Evolutionary conservation across 1,284 basidiomycete species (phyloP).

Genomic region (Phellinidium pouzarii): DNA sequence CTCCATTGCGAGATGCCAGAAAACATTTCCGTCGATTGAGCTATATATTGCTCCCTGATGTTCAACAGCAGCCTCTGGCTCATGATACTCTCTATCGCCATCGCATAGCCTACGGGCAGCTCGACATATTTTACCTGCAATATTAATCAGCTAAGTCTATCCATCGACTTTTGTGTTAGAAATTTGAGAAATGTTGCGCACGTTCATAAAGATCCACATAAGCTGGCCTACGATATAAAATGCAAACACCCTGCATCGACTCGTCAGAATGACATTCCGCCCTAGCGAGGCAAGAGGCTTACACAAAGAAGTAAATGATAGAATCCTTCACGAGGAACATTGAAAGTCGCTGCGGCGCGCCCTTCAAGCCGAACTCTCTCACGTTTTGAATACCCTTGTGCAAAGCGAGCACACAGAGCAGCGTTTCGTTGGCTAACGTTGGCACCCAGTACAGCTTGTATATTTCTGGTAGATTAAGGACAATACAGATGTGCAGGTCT

Average conservation of each 20-base stretch:
- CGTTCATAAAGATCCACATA: constrained; percentile 1
- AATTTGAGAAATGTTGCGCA: too few relatives aligned
- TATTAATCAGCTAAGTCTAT: too few relatives aligned
- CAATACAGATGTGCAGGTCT: constrained; percentile 2
- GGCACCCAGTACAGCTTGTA: constrained; percentile 11
- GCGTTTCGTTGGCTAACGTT: constrained; percentile 5
- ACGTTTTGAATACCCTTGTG: constrained; percentile 8
- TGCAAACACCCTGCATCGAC: constrained; percentile 4
- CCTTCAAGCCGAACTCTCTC: background rate
- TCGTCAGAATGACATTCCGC: background rate
- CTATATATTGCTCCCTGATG: constrained; percentile 4
- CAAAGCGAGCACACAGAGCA: constrained; percentile 7
- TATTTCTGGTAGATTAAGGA: background rate
- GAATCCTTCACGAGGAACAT: constrained; percentile 13
- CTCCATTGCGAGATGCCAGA: too few relatives aligned
- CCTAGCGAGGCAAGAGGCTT: background rate
- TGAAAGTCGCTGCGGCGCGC: background rate
- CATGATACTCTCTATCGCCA: constrained; percentile 12
- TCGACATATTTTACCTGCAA: constrained; percentile 6
- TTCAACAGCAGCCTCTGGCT: constrained; percentile 12
- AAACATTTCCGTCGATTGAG: too few relatives aligned
- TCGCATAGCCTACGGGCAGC: constrained; percentile 4
- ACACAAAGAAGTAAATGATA: constrained; percentile 13
- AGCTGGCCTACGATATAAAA: constrained; percentile 8
- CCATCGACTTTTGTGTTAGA: too few relatives aligned